These are phyloP conservation scores for Phialophora expanda DNA, from an alignment of 2,329 filamentous ascomycete genomes.

Conservation along the genomic window DNA sequence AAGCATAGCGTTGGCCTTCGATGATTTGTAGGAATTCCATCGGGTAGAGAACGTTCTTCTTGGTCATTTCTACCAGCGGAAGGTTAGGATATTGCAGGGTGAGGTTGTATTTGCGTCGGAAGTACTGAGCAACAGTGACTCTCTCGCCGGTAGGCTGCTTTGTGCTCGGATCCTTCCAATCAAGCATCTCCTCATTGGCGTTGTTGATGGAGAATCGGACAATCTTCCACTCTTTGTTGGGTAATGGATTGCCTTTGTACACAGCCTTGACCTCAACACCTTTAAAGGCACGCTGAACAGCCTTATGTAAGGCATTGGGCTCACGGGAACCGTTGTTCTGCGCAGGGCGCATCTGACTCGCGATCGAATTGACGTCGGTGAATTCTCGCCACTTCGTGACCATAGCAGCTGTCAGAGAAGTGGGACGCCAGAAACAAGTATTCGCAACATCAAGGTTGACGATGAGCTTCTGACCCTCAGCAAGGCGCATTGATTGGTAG, in stretches of 20 bases:
- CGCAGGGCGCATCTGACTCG: slow-evolving; percentile 21
- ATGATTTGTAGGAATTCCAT: slow-evolving; percentile 62
- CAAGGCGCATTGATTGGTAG: slow-evolving; percentile 82
- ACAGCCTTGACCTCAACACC: slow-evolving; percentile 46
- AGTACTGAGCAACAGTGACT: slow-evolving; percentile 65
- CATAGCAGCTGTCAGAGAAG: slow-evolving; percentile 46
- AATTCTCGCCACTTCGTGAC: slow-evolving; percentile 43
- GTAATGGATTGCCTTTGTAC: slow-evolving; percentile 45
- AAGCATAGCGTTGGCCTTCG: slow-evolving; percentile 62
- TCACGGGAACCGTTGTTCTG: slow-evolving; percentile 34
- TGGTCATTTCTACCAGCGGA: slow-evolving; percentile 65
- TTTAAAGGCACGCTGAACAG: slow-evolving; percentile 45
- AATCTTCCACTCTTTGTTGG: slow-evolving; percentile 56
- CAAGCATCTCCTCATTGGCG: slow-evolving; percentile 52
- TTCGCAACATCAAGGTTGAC: slow-evolving; percentile 93
- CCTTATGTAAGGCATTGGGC: slow-evolving; percentile 39
- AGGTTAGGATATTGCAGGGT: slow-evolving; percentile 53
- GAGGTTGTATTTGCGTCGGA: slow-evolving; percentile 58
- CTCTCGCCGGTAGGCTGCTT: slow-evolving; percentile 52
- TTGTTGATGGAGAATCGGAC: slow-evolving; percentile 54
- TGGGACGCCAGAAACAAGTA: slow-evolving; percentile 77
- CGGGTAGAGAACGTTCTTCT: slow-evolving; percentile 59
- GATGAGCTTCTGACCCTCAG: slow-evolving; percentile 67
- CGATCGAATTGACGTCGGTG: slow-evolving; percentile 44
- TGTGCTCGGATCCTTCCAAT: slow-evolving; percentile 48